phyloP scores from a whole-genome alignment of 148 eudicot species.

The Bassia scoparia region DNA sequence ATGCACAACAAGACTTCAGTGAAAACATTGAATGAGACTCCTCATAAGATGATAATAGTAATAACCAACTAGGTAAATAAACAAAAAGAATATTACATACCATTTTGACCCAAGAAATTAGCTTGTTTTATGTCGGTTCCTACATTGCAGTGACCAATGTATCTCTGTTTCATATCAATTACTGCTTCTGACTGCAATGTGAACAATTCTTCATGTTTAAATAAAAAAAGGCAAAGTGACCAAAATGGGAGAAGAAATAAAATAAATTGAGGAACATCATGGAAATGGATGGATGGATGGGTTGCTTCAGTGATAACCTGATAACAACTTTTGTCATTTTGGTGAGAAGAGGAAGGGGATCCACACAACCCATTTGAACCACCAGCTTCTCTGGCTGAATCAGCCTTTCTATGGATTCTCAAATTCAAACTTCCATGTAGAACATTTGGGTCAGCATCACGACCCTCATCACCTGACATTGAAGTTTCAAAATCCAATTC shows the following conservation, averaged over 20 bases:
- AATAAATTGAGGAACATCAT: too few species aligned
- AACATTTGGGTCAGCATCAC: constrained; percentile 51
- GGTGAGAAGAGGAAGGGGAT: constrained; percentile 49
- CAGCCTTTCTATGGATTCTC: constrained; percentile 60
- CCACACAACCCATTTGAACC: constrained; percentile 48
- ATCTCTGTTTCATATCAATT: constrained; percentile 91
- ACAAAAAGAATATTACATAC: constrained; percentile 33
- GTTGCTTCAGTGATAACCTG: constrained; percentile 44
- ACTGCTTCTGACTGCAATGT: constrained; percentile 64
- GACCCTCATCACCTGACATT: constrained; percentile 74
- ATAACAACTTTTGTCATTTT: constrained; percentile 40
- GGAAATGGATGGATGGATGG: too few species aligned
- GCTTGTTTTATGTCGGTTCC: constrained; percentile 99
- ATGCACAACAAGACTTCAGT: too few species aligned
- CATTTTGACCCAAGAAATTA: constrained; percentile 88
- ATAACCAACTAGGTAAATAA: not conserved
- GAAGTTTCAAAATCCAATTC: constrained; percentile 86
- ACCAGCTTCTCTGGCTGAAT: constrained; percentile 40
- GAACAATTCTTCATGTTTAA: constrained; percentile 16
- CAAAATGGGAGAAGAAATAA: not conserved
- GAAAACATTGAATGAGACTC: not conserved
- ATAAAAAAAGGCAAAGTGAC: constrained; percentile 15
- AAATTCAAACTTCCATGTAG: constrained; percentile 73
- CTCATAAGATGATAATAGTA: not conserved
- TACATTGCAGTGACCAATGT: constrained; percentile 81